Conservation (phyloP, 2,329 filamentous ascomycete species). For the Cucurbitaria berberidis region DNA sequence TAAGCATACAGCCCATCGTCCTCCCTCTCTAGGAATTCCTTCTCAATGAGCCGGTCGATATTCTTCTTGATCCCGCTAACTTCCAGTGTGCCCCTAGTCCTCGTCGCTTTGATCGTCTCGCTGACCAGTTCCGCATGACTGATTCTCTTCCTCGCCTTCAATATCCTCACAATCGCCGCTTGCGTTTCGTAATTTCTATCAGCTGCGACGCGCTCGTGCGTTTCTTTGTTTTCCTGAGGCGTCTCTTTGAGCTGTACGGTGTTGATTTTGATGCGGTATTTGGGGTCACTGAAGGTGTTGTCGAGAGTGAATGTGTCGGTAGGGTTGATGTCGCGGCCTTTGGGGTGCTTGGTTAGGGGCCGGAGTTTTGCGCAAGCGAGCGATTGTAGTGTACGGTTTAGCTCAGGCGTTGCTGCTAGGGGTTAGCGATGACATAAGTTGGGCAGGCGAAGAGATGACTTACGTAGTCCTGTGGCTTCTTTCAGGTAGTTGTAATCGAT, state of each 20-base stretch:
- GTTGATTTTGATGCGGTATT: conserved; percentile 96
- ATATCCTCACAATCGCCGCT: conserved; percentile 93
- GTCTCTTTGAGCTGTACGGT: conserved; percentile 98
- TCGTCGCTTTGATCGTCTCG: conserved; percentile 91
- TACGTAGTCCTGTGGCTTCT: conserved; percentile 73
- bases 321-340: conserved; percentile 76
- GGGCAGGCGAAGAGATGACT: conserved; percentile 34
- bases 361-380: conserved; percentile 89
- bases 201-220: conserved; percentile 84
- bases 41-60: conserved; percentile 77
- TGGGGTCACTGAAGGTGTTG: conserved; percentile 74
- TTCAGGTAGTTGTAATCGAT: conserved; percentile 79
- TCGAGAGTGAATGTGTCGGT: conserved; percentile 90
- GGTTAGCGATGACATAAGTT: conserved; percentile 12
- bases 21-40: conserved; percentile 49
- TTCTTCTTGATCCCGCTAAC: conserved; percentile 92
- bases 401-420: conserved; percentile 69
- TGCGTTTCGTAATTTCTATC: conserved; percentile 97
- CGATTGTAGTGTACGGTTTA: conserved; percentile 90
- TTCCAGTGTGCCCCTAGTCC: conserved; percentile 83
- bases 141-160: conserved; percentile 92
- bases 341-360: conserved; percentile 84
- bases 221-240: conserved; percentile 90
- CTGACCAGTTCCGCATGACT: conserved; percentile 84
- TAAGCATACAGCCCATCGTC: conserved; percentile 53